Evolutionary conservation across 129 eudicot genomes (phyloP).

Genomic region (Apium graveolens): DNA sequence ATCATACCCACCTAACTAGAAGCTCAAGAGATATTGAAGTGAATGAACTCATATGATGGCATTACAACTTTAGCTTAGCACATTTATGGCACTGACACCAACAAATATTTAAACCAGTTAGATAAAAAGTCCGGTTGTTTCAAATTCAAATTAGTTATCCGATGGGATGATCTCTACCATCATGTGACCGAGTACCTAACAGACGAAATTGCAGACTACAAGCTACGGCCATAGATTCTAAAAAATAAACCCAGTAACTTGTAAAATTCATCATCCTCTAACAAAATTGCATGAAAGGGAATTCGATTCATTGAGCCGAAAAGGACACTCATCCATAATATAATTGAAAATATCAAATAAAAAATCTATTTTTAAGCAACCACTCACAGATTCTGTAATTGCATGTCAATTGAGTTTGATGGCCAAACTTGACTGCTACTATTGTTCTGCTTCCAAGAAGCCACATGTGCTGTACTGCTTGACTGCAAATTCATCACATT

Average conservation of each 20-base stretch:
- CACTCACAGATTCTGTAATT: slow-evolving; percentile 88
- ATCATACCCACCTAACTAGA: background rate
- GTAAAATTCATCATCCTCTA: background rate
- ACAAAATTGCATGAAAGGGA: background rate
- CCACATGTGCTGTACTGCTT: slow-evolving; percentile 20
- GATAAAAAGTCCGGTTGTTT: background rate
- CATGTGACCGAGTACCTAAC: background rate
- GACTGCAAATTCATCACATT: slow-evolving; percentile 28
- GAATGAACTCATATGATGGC: background rate
- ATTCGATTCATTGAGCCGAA: background rate
- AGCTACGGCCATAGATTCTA: background rate
- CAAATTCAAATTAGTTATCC: background rate
- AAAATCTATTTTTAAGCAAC: background rate
- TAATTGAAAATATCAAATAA: background rate
- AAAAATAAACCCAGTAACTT: background rate
- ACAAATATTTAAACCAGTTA: background rate
- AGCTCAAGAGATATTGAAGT: background rate
- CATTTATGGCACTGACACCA: background rate
- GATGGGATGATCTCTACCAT: background rate
- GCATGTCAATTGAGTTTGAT: slow-evolving; percentile 41
- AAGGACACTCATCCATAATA: no score
- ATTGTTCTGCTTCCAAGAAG: slow-evolving; percentile 50
- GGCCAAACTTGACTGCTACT: slow-evolving; percentile 31
- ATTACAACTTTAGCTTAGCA: background rate
- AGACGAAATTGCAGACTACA: background rate